phyloP scores from a whole-genome alignment of 164 flowering plant species.

The Vitis amurensis region DNA sequence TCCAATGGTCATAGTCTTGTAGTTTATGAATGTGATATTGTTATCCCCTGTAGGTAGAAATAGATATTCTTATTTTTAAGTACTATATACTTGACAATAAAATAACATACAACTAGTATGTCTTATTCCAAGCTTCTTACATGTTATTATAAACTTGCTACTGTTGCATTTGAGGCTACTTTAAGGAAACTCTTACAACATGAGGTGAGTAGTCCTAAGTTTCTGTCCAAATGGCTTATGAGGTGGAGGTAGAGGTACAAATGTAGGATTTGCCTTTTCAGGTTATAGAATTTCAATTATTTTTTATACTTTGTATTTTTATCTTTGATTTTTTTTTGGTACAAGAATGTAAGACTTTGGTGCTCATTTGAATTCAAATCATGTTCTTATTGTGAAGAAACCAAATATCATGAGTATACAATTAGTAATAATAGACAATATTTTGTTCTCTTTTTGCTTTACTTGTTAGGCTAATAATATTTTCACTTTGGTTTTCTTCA shows the following conservation, averaged over 20 bases:
- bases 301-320: not conserved
- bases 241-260: conserved; percentile 93
- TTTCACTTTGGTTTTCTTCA: not conserved
- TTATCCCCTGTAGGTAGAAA: conserved; percentile 83
- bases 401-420: too few species aligned
- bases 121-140: too few species aligned
- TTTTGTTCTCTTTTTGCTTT: not conserved
- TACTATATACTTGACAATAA: too few species aligned
- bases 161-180: conserved; percentile 5
- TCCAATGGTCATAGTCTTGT: conserved; percentile 72
- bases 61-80: not conserved
- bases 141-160: conserved; percentile 67
- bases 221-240: conserved; percentile 96
- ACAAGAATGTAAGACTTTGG: too few species aligned
- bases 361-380: too few species aligned
- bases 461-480: not conserved
- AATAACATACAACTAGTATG: too few species aligned
- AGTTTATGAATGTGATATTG: conserved; percentile 57
- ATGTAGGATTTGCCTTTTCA: not conserved
- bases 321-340: too few species aligned
- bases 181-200: conserved; percentile 93
- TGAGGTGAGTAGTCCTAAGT: conserved; percentile 98
- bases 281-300: not conserved
- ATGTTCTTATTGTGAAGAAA: too few species aligned
- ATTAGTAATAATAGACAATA: too few species aligned